Base-by-base conservation (phyloP, 2,329 filamentous ascomycete genomes). In the Sporothrix globosa region DNA sequence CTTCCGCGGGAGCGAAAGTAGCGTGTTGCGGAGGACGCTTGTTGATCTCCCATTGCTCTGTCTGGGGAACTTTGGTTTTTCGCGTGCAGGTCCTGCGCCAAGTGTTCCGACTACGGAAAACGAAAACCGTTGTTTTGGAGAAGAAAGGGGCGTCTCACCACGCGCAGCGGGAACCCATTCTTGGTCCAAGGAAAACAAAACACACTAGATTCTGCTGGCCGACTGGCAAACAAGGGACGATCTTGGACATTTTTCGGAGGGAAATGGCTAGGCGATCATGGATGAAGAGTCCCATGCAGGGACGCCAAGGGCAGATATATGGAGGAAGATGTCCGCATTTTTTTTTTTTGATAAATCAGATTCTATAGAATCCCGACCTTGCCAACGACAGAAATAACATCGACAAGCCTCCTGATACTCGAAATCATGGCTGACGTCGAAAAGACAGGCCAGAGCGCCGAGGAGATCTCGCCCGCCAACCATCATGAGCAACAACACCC, bases 11-110 rank as follows among this genome's bases (percentile, higher is more conserved):
- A 61, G 58, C 58, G 58, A 61, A 21, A 44, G 58, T 61, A 61
- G 58, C 58, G 58, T 61, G 34, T 41, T 46, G 39, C 39, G 58
- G 58, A 61, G 58, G 44, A n/a, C 58, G 58, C 39, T 44, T 46
- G 58, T 24, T 61, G 58, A 46, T 61, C 58, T 61, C 58, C 6
- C 34, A 27, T 58, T 44, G 39, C 39, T 13, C 34, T 24, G 17
- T 58, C 27, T 14, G 27, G 53, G 24, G 53, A 9, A 58, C 2
- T 30, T 30, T 30, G 27, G 27, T 9, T 2, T 19, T 34, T 58
- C 34, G 53, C 34, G 53, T 24, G 53, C 19, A 34, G 27, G 0
- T 30, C 14, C 14, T 58, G 13, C 19, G 53, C 53, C 27, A 27
- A 39, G 14, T 6, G 53, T 14, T 17, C 52, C 30, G 17, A 9